phyloP scores from a whole-genome alignment of 2,329 filamentous ascomycete genomes.

The Verticillium klebahnii region DNA sequence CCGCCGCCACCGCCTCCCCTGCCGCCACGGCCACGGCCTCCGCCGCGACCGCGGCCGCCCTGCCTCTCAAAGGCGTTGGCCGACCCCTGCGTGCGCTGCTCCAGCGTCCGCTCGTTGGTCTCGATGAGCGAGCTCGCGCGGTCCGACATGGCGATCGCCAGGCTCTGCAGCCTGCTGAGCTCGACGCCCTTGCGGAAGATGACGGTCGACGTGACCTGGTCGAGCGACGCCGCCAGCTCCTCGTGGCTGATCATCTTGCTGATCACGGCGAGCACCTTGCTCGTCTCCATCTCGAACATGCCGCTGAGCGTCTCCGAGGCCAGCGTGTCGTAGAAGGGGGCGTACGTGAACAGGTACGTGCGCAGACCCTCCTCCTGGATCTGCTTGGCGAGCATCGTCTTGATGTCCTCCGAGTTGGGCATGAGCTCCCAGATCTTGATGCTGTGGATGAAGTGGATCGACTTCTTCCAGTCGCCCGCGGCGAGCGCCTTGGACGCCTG shows the following conservation, averaged over 20 bases:
- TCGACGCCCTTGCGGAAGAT: slow-evolving; percentile 99
- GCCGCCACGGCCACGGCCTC: slow-evolving; percentile 56
- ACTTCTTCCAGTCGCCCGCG: slow-evolving; percentile 98
- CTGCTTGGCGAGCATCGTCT: slow-evolving; percentile 94
- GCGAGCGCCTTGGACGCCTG: slow-evolving; percentile 96
- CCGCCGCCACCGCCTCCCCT: slow-evolving; percentile 59
- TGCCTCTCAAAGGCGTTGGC: slow-evolving; percentile 93
- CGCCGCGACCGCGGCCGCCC: slow-evolving; percentile 70
- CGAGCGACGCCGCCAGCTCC: slow-evolving; percentile 90
- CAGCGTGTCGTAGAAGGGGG: slow-evolving; percentile 97
- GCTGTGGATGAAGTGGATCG: slow-evolving; percentile 85
- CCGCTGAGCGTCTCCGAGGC: slow-evolving; percentile 76
- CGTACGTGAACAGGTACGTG: slow-evolving; percentile 99
- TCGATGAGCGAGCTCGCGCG: slow-evolving; percentile 96
- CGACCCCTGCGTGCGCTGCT: slow-evolving; percentile 94
- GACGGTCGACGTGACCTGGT: slow-evolving; percentile 95
- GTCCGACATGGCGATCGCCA: slow-evolving; percentile 90
- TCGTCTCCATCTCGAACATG: slow-evolving; percentile 92
- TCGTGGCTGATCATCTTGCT: slow-evolving; percentile 99
- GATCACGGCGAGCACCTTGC: slow-evolving; percentile 91
- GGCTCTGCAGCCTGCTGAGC: slow-evolving; percentile 89
- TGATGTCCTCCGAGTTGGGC: slow-evolving; percentile 88
- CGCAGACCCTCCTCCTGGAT: slow-evolving; percentile 98
- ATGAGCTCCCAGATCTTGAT: slow-evolving; percentile 99
- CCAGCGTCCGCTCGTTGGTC: slow-evolving; percentile 93